Conservation (phyloP, 2,329 filamentous ascomycete species). For the Cladosporium halotolerans region DNA sequence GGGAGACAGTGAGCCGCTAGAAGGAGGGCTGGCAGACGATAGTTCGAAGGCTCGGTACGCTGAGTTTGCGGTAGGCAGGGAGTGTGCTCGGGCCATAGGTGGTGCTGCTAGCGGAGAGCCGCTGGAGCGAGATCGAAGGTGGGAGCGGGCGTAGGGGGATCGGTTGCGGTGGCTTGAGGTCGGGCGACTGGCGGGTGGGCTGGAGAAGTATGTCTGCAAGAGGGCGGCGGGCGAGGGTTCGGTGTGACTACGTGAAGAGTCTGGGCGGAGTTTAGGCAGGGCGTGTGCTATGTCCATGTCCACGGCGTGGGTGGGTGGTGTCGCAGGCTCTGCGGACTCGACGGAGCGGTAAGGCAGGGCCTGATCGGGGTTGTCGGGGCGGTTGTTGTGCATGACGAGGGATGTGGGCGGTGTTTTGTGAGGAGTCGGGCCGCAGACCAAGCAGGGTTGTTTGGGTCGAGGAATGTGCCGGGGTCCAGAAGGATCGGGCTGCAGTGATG, state of each 20-base stretch:
- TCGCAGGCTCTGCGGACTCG: neutral
- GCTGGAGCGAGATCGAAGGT: conserved; percentile 41
- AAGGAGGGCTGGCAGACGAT: conserved; percentile 23
- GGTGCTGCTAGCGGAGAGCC: conserved; percentile 36
- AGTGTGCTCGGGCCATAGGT: conserved; percentile 43
- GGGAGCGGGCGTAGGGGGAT: conserved; percentile 42
- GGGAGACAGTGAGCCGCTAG: conserved; percentile 30
- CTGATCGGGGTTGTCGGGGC: neutral
- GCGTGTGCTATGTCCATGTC: conserved; percentile 1
- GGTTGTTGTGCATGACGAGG: conserved; percentile 7
- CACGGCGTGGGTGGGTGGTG: neutral
- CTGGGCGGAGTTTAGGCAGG: conserved; percentile 17
- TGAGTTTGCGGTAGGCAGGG: conserved; percentile 36
- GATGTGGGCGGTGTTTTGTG: neutral
- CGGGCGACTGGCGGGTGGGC: conserved; percentile 22
- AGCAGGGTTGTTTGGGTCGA: neutral
- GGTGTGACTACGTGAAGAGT: conserved; percentile 28
- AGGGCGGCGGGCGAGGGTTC: conserved; percentile 30
- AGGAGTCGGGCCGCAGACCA: neutral
- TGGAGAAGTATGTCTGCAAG: conserved; percentile 23
- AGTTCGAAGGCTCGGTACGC: conserved; percentile 23
- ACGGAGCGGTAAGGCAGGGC: neutral
- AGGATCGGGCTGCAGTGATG: neutral
- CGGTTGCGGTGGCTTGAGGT: conserved; percentile 36
- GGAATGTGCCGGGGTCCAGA: conserved; percentile 3